These are phyloP conservation scores for Choiromyces venosus DNA, from an alignment of 495 filamentous ascomycete species.

Conservation along the genomic window DNA sequence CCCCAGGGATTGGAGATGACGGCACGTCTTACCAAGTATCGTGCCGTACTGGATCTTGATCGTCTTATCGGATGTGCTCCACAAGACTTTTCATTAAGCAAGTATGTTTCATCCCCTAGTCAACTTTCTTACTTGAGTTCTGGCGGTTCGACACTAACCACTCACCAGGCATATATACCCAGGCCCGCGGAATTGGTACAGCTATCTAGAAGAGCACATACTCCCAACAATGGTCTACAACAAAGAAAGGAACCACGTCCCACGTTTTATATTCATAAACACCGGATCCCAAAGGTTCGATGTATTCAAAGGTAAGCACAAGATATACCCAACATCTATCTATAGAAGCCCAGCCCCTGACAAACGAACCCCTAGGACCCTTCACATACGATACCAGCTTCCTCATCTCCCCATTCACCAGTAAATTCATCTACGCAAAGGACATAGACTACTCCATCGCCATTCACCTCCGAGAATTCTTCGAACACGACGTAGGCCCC, in stretches of 20 bases:
- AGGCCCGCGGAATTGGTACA: conserved; percentile 64
- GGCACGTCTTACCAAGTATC: conserved; percentile 60
- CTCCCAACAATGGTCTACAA: conserved; percentile 59
- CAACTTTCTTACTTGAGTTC: not conserved
- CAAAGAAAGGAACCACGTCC: conserved; percentile 47
- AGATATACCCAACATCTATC: not conserved
- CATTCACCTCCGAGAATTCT: conserved; percentile 59
- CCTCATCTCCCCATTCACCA: conserved; percentile 83
- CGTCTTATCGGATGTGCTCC: conserved; percentile 76
- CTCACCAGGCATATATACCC: conserved; percentile 64
- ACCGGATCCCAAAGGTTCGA: conserved; percentile 91
- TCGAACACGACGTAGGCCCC: conserved; percentile 60
- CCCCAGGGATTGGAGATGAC: conserved; percentile 69
- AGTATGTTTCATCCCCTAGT: conserved; percentile 6
- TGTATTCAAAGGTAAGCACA: conserved; percentile 67
- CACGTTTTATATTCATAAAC: conserved; percentile 71
- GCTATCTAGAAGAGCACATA: conserved; percentile 69
- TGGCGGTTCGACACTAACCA: not conserved
- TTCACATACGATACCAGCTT: conserved; percentile 83
- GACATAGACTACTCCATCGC: conserved; percentile 74
- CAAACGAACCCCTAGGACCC: conserved; percentile 35
- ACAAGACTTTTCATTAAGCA: conserved; percentile 63
- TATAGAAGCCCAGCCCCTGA: not conserved
- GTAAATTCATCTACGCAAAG: conserved; percentile 67
- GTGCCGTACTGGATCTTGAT: conserved; percentile 67